phyloP scores from a whole-genome alignment of 1,284 basidiomycete species.

The Fomitopsis palustris region DNA sequence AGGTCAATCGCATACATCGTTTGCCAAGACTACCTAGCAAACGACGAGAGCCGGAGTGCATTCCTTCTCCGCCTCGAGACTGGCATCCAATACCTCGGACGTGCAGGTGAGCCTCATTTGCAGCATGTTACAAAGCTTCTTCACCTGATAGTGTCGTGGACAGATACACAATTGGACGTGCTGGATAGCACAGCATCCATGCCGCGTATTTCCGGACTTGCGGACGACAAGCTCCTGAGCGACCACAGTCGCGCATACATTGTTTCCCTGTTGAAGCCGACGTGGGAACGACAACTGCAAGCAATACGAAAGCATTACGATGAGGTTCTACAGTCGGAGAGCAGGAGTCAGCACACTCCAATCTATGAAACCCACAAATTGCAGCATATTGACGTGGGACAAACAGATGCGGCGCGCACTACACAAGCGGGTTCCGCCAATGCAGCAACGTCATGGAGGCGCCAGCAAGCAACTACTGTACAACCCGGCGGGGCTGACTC shows the following conservation, averaged over 20 bases:
- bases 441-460: background rate
- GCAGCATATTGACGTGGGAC: background rate
- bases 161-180: background rate
- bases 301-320: background rate
- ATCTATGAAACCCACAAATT: background rate
- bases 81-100: background rate
- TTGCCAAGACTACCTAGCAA: background rate
- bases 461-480: background rate
- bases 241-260: background rate
- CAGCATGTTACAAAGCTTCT: background rate
- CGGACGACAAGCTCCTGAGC: background rate
- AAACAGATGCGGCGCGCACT: background rate
- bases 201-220: background rate
- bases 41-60: background rate
- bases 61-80: background rate
- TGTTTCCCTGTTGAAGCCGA: background rate
- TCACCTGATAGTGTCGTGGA: background rate
- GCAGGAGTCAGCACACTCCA: background rate
- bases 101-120: background rate
- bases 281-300: background rate
- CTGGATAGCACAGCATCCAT: background rate
- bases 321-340: background rate
- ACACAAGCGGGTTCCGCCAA: background rate
- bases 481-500: background rate
- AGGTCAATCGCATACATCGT: background rate